Percentiles rank a stretch among this genome's conserved stretches.
These are phyloP conservation scores for Phaffomyces thermotolerans DNA, from an alignment of 805 yeast genomes.

Conservation along the genomic window DNA sequence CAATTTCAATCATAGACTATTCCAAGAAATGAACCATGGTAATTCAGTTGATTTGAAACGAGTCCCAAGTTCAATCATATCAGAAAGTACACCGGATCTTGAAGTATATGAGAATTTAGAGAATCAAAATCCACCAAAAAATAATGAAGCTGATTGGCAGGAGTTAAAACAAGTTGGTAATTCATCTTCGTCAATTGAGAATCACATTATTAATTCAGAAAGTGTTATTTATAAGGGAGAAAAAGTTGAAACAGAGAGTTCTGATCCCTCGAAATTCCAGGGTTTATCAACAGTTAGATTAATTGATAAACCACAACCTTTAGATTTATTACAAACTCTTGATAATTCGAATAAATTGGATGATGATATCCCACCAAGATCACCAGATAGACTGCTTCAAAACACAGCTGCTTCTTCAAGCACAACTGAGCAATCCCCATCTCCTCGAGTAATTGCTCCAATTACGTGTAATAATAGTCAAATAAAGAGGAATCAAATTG, in stretches of 20 bases:
- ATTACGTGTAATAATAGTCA: no score
- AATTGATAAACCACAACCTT: constrained; percentile 1
- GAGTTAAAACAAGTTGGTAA: background rate
- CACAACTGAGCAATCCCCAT: background rate
- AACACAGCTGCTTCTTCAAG: background rate
- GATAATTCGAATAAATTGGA: background rate
- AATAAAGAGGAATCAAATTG: no score
- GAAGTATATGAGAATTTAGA: no score
- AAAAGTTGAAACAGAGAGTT: no score
- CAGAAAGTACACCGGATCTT: constrained; percentile 12
- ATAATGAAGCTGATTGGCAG: background rate
- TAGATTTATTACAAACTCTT: background rate
- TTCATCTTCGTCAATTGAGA: background rate
- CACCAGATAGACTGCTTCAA: constrained; percentile 1
- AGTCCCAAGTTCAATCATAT: constrained; percentile 11
- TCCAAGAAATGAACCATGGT: background rate
- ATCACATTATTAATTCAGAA: background rate
- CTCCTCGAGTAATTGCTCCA: background rate
- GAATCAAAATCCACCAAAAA: no score
- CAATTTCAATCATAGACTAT: no score
- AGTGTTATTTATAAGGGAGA: no score
- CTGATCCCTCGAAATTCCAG: background rate
- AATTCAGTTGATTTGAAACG: constrained; percentile 13
- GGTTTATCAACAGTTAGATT: background rate
- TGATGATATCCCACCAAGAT: constrained; percentile 3